Base-by-base conservation (phyloP, 345 rosid genomes). In the Gossypium bickii region DNA sequence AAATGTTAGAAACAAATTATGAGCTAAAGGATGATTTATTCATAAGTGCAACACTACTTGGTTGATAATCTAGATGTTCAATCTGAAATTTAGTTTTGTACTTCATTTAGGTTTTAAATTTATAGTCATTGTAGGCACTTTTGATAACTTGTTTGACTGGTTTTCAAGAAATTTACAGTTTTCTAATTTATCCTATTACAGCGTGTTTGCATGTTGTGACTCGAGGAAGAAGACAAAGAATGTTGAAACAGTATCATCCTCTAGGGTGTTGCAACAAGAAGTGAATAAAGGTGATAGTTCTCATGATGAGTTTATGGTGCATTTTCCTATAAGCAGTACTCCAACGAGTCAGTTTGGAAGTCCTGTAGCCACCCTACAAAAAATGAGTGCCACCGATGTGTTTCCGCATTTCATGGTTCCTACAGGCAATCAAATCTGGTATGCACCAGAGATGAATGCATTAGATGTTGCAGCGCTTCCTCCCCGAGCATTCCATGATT, bases 371-470 rank as follows among this genome's bases (percentile, higher is more conserved):
- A 91, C 91, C 79, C 95, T 98, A 2, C 90, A 82, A 4, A 85
- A 80, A 79, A 59, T 20, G 56, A 82, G 82, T n/a, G 44, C 63
- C 70, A 76, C 78, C 10, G 87, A 82, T 25, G 79, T 85, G 61
- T 76, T 79, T 60, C 92, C 87, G 1, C 76, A 78, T 51, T 71
- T 78, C 48, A 55, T 80, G 74, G 82, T 83, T 74, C 87, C 90
- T 3, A 76, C 67, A 61, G 87, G 83, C 74, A 86, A 81, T 73
- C 88, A 85, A 83, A 90, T 76, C 2, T 94, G 97, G 95, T 92
- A 97, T 17, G 92, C 95, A 0, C 92, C 93, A 0, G 97, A 92
- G 85, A 88, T 87, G 91, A 83, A 86, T 2, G 56, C 69, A 2
- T 49, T 80, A 18, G 93, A 89, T 73, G 78, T 82, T 45, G 78